Evolutionary conservation across 2,329 filamentous ascomycete species (phyloP).

Genomic region (Alternaria gaisen): DNA sequence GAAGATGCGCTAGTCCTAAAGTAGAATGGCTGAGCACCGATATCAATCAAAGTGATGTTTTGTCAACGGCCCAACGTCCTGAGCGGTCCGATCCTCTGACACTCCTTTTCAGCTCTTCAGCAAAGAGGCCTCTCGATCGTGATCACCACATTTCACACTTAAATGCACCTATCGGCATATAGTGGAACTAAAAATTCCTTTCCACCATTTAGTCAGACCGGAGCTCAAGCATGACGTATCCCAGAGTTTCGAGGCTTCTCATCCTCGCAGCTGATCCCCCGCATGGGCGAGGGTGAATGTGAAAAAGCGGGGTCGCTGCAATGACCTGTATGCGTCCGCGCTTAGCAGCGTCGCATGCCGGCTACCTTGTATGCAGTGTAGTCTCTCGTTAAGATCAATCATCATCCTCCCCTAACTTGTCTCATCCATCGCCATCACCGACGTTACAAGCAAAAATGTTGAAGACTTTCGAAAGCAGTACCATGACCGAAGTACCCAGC

Average conservation of each 20-base stretch:
- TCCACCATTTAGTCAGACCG: background rate
- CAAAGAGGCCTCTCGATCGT: background rate
- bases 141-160: background rate
- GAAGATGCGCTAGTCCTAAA: background rate
- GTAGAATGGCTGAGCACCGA: slow-evolving; percentile 4
- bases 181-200: background rate
- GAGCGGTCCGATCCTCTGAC: background rate
- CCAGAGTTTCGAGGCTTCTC: background rate
- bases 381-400: background rate
- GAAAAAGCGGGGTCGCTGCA: slow-evolving; percentile 17
- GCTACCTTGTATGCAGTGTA: slow-evolving; percentile 6
- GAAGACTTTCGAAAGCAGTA: slow-evolving; percentile 11
- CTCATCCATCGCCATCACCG: background rate
- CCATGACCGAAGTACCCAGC: slow-evolving; percentile 5
- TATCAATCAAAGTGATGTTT: slow-evolving; percentile 4
- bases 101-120: background rate
- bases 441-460: background rate
- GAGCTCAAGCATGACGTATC: slow-evolving; percentile 8
- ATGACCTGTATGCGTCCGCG: slow-evolving; percentile 7
- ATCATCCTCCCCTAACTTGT: background rate
- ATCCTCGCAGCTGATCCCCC: slow-evolving; percentile 17
- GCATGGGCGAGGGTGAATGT: slow-evolving; percentile 13
- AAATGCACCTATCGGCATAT: background rate
- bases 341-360: background rate
- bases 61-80: background rate